phyloP scores from a whole-genome alignment of 352 stramenopile genomes.

The Globisporangium yorkense region DNA sequence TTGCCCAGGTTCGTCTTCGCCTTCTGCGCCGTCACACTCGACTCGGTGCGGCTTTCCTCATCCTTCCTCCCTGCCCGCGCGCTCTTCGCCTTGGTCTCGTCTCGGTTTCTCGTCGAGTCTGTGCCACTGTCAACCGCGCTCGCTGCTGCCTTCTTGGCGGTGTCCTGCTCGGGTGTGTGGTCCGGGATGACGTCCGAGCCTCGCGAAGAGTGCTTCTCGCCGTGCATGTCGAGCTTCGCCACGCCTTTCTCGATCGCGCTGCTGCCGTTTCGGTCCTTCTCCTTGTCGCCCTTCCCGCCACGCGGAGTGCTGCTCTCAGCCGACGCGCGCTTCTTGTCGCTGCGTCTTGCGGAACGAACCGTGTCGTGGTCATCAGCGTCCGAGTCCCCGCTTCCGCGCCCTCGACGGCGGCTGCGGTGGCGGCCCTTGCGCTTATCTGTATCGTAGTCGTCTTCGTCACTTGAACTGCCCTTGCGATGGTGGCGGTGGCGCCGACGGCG shows the following conservation, averaged over 20 bases:
- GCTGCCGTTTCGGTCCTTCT: not conserved
- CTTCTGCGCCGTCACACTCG: slow-evolving; percentile 23
- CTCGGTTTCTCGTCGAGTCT: not conserved
- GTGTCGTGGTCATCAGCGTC: slow-evolving; percentile 25
- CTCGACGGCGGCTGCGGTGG: slow-evolving; percentile 22
- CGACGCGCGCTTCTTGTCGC: slow-evolving; percentile 9
- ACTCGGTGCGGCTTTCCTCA: slow-evolving; percentile 44
- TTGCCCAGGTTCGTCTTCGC: slow-evolving; percentile 50
- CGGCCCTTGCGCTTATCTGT: slow-evolving; percentile 37
- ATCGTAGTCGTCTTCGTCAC: slow-evolving; percentile 49
- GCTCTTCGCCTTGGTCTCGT: slow-evolving; percentile 11
- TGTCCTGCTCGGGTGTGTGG: slow-evolving; percentile 11
- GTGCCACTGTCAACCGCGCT: not conserved
- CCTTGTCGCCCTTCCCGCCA: not conserved
- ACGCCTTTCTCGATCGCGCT: slow-evolving; percentile 26
- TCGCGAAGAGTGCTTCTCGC: slow-evolving; percentile 17
- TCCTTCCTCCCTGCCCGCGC: slow-evolving; percentile 28
- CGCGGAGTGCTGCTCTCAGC: not conserved
- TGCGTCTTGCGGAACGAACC: slow-evolving; percentile 21
- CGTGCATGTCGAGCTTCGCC: slow-evolving; percentile 27
- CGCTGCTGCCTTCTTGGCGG: slow-evolving; percentile 4
- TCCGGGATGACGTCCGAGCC: slow-evolving; percentile 14
- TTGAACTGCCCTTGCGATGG: slow-evolving; percentile 36
- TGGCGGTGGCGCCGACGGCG: slow-evolving; percentile 31
- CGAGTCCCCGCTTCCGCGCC: slow-evolving; percentile 22